Evolutionary conservation across 1,284 basidiomycete species (phyloP), one percentile per base, ranked within the genome.

Genomic region (Heterobasidion occidentale): DNA sequence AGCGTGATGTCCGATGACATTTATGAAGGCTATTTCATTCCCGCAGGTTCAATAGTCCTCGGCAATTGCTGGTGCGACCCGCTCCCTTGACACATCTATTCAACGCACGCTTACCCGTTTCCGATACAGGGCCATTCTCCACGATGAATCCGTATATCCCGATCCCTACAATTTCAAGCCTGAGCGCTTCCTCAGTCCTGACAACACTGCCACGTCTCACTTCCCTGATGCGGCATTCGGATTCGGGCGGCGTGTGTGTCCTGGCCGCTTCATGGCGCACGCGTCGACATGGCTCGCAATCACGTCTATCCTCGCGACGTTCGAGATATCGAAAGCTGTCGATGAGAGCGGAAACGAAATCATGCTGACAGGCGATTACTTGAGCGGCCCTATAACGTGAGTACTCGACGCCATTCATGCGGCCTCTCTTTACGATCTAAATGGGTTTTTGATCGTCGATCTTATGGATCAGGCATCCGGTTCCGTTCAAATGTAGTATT

Each of bases 201-300:
- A 11, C n/a, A 56, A 35, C 42, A 36, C n/a, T 33, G 2, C n/a
- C n/a, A 52, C 50, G 7, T 20, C 48, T 9, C 49, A 60, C 46
- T 36, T 44, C 2, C 59, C 58, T 33, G 33, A 36, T 12, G 55
- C 45, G 14, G 58, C 53, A 15, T 65, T 65, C 53, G 64, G 64
- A 34, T 65, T 65, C 52, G 64, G 64, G 15, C 56, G 60, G 8
- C 54, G 69, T 17, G 8, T 20, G 12, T 56, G 55, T 17, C 55
- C 55, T n/a, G 55, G 55, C 27, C 20, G 20, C n/a, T 19, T 51
- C 35, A 34, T 58, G 19, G 53, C 56, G 33, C 61, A 65, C 9
- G 62, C 59, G 0, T 57, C 62, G 9, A 27, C 65, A 2, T 67
- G 62, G 46, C 59, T 67, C 34, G 58, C 59, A 5, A 59, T 64